Evolutionary conservation across 2,329 filamentous ascomycete genomes (phyloP), one percentile per base, ranked within the genome.

Genomic region (Aspergillus carbonarius): DNA sequence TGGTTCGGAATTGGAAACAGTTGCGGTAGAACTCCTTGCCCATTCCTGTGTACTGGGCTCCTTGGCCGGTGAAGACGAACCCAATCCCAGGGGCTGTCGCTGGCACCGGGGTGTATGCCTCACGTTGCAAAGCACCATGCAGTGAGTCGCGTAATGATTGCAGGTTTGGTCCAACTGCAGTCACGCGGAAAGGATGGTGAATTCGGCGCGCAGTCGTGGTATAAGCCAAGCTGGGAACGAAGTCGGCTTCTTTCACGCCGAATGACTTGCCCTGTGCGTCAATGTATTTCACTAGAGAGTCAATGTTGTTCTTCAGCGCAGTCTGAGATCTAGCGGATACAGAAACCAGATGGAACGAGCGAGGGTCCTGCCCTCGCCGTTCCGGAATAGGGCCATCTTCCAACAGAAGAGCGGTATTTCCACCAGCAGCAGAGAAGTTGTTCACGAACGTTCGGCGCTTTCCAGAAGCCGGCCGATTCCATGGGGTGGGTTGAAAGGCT

Each of bases 351-450:
- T 89, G 83, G 1, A 78, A 77, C n/a, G 73, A 75, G 18, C 88
- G 82, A 7, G 83, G 76, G 63, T 89, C 86, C 15, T 58, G 10
- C 15, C 15, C 35, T 63, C 66, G 66, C 54, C 34, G 12, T 65
- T 69, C 59, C 63, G 55, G 57, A 72, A 71, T 53, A 6, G 85
- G 85, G 0, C 79, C 83, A 61, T 90, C 87, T 67, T 90, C 85
- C 1, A 91, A 67, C 6, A 91, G 72, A 23, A 90, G 71, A 15
- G 86, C 84, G 1, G 88, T 89, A 73, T 91, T 91, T 15, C 88
- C 88, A 56, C 88, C 88, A 44, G 88, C 85, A 2, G 88, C 89
- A 61, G 83, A 83, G 67, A 90, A 91, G 72, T 88, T 90, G 76
- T 91, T 91, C 62, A 89, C 72, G 25, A 79, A 72, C 0, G 78